Base-by-base conservation (phyloP, 768 basidiomycete genomes). In the Kwoniella sp. region DNA sequence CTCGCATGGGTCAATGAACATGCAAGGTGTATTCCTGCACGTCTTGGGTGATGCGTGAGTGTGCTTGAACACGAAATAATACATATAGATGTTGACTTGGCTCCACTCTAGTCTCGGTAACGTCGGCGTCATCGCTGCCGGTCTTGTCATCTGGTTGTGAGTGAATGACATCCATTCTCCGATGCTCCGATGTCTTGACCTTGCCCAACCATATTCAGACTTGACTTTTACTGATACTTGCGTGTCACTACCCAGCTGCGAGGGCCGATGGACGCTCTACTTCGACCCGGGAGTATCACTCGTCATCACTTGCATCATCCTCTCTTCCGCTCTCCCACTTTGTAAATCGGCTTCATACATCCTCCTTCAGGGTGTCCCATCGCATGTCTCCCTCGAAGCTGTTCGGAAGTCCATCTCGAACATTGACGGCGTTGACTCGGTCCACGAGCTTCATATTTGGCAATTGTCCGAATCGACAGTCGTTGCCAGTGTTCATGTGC, bases 101-200 rank as follows among this genome's bases (percentile, higher is more conserved):
- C 55, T 52, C 62, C 36, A 2, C 12, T 44, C 2, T 54, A 81
- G 59, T 12, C 85, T 99, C 25, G 96, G 96, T 54, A 98, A 99
- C 79, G 90, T 98, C 65, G 96, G 96, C 56, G 96, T 99, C 66
- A 96, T 99, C 64, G 87, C 89, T 36, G 91, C 94, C 3, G 96
- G 96, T 60, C 85, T 98, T 12, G 83, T 98, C 76, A 96, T 99
- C 75, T 94, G 92, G 93, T 85, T 90, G 78, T 79, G 56, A 76
- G 76, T 74, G 17, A 5, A n/a, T n/a, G n/a, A n/a, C n/a, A 27
- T 47, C 22, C 30, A 17, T 19, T 2, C 44, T 21, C 15, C 6
- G 33, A 33, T 13, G 13, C 6, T 6, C 6, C 33, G 33, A 13
- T 33, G 33, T 6, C n/a, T 29, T n/a, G n/a, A 30, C 24, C 13